These are phyloP conservation scores for Cenococcum geophilum DNA, from an alignment of 495 filamentous ascomycete species.

Conservation along the genomic window DNA sequence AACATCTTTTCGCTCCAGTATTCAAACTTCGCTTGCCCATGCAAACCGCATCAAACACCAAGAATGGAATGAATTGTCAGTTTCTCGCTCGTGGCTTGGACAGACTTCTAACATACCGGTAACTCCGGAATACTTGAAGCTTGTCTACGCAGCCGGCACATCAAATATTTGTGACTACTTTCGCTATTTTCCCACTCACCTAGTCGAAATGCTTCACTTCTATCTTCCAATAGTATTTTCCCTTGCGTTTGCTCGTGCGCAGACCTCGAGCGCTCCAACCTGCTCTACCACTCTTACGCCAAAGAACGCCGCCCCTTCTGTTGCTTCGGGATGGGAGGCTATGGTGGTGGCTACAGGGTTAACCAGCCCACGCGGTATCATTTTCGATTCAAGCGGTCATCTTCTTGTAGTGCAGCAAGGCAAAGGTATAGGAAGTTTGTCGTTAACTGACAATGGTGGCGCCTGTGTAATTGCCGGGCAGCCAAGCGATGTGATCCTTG, in stretches of 20 bases:
- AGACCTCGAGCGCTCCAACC: slow-evolving; percentile 15
- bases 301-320: slow-evolving; percentile 41
- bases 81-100: not conserved
- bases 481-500: slow-evolving; percentile 28
- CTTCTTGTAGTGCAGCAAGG: slow-evolving; percentile 56
- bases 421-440: slow-evolving; percentile 50
- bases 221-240: not conserved
- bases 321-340: slow-evolving; percentile 52
- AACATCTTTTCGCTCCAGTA: not conserved
- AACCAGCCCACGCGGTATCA: slow-evolving; percentile 50
- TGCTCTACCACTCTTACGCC: slow-evolving; percentile 35
- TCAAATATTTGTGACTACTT: too few species aligned
- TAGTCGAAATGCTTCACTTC: not conserved
- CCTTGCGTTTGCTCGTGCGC: slow-evolving; percentile 5
- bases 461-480: slow-evolving; percentile 44
- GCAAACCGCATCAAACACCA: not conserved
- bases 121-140: too few species aligned
- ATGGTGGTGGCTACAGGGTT: slow-evolving; percentile 52
- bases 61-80: not conserved
- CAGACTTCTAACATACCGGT: too few species aligned
- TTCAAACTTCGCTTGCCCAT: not conserved
- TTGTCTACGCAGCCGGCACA: too few species aligned
- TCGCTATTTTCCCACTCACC: not conserved
- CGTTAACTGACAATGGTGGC: slow-evolving; percentile 45
- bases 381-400: slow-evolving; percentile 54